These are phyloP conservation scores for Pochonia chlamydosporia DNA, from an alignment of 2,329 filamentous ascomycete species.

Conservation along the genomic window DNA sequence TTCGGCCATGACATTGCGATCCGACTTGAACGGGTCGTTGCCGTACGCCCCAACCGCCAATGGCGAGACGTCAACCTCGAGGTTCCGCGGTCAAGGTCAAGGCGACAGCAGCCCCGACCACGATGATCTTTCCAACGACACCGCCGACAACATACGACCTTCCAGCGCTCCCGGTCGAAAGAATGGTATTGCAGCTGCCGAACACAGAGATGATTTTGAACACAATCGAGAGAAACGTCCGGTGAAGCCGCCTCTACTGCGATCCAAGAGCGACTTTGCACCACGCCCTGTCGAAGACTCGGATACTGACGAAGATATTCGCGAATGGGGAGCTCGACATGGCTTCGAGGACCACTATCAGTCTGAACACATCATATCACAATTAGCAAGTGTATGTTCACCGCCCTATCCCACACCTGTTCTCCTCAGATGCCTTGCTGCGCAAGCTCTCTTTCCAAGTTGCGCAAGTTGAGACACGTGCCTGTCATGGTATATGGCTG, in stretches of 20 bases:
- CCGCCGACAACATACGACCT: conserved; percentile 31
- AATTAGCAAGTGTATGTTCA: conserved; percentile 67
- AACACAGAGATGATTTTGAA: conserved; percentile 25
- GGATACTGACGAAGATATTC: conserved; percentile 38
- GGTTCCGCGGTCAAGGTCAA: conserved; percentile 19
- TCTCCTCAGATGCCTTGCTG: too few species aligned
- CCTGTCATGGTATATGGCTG: conserved; percentile 4
- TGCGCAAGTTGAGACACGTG: conserved; percentile 8
- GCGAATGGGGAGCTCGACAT: conserved; percentile 62
- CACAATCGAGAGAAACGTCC: conserved; percentile 31
- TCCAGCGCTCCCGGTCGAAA: conserved; percentile 41
- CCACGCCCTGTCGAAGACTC: conserved; percentile 34
- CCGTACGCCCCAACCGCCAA: conserved; percentile 20
- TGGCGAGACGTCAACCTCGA: conserved; percentile 23
- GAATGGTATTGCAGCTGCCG: conserved; percentile 21
- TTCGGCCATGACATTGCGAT: conserved; percentile 26
- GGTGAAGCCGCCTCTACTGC: conserved; percentile 44
- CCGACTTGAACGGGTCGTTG: conserved; percentile 25
- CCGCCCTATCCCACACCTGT: neutral
- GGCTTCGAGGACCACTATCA: conserved; percentile 91
- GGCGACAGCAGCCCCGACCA: conserved; percentile 22
- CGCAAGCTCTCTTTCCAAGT: conserved; percentile 1
- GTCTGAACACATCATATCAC: conserved; percentile 80
- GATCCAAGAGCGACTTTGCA: conserved; percentile 53
- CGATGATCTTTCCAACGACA: conserved; percentile 20